A percentile compares a stretch with the other conserved stretches of the same genome.
Evolutionary conservation across 306 rosid genomes (phyloP).

Genomic region (Cyamopsis tetragonoloba): DNA sequence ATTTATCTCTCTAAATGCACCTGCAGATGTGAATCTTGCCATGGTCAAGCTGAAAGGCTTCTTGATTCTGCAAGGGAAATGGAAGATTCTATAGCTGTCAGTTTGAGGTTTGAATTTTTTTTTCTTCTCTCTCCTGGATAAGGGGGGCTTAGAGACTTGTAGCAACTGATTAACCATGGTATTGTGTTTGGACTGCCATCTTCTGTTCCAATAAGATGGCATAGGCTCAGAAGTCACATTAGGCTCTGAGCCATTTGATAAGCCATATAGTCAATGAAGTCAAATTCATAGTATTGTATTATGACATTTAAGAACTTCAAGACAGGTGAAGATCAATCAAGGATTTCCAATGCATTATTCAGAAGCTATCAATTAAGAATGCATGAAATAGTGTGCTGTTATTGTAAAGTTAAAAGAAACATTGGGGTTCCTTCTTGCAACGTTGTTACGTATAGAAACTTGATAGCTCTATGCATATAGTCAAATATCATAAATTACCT

Average conservation of each 20-base stretch:
- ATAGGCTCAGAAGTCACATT: neutral
- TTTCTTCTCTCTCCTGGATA: neutral
- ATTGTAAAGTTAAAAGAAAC: neutral
- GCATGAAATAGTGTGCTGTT: constrained; percentile 20
- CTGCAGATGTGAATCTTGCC: constrained; percentile 94
- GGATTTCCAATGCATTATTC: neutral
- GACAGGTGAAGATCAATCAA: neutral
- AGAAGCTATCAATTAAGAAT: constrained; percentile 9
- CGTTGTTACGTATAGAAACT: neutral
- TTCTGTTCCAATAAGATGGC: neutral
- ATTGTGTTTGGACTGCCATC: constrained; percentile 13
- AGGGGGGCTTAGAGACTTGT: neutral
- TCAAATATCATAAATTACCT: constrained; percentile 3
- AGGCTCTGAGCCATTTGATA: neutral
- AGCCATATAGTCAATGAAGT: neutral
- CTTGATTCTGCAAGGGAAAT: constrained; percentile 98
- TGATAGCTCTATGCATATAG: constrained; percentile 5
- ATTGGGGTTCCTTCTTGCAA: neutral
- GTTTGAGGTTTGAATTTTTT: constrained; percentile 67
- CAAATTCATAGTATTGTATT: constrained; percentile 4
- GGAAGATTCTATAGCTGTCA: constrained; percentile 99
- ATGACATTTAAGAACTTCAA: neutral
- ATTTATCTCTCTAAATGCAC: constrained; percentile 30
- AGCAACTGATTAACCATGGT: neutral
- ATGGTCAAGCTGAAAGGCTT: constrained; percentile 98